Evolutionary conservation across 805 yeast genomes (phyloP).

Genomic region (Barnettozyma pratensis): DNA sequence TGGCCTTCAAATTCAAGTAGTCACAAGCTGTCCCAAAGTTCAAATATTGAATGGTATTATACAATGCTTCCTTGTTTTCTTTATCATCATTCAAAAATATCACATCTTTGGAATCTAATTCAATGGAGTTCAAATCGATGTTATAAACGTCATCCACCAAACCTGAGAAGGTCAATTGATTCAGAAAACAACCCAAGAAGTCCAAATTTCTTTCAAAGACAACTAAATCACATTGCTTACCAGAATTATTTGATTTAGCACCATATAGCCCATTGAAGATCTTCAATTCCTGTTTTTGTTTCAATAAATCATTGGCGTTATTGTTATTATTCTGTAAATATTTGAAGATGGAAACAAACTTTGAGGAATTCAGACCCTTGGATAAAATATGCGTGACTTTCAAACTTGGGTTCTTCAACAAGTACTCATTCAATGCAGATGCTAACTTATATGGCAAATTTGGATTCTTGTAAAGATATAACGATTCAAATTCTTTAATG

Average conservation of each 20-base stretch:
- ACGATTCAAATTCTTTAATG: slow-evolving; percentile 24
- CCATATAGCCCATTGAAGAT: slow-evolving; percentile 27
- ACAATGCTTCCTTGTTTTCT: slow-evolving; percentile 33
- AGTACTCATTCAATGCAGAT: slow-evolving; percentile 37
- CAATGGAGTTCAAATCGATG: slow-evolving; percentile 36
- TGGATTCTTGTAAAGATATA: slow-evolving; percentile 33
- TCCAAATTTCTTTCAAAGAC: slow-evolving; percentile 79
- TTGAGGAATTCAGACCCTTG: slow-evolving; percentile 51
- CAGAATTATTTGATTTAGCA: slow-evolving; percentile 32
- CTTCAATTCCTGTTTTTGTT: slow-evolving; percentile 25
- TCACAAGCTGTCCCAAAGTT: slow-evolving; percentile 82
- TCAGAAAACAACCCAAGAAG: slow-evolving; percentile 60
- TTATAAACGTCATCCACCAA: slow-evolving; percentile 68
- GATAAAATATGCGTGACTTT: slow-evolving; percentile 46
- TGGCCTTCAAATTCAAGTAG: slow-evolving; percentile 65
- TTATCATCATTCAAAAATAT: slow-evolving; percentile 18
- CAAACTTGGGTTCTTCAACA: slow-evolving; percentile 42
- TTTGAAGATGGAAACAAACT: slow-evolving; percentile 40
- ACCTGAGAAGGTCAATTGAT: slow-evolving; percentile 80
- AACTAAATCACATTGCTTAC: slow-evolving; percentile 61
- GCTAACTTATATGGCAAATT: slow-evolving; percentile 27
- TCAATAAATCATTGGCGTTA: slow-evolving; percentile 30
- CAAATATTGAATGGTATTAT: slow-evolving; percentile 47
- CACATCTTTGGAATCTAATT: slow-evolving; percentile 21
- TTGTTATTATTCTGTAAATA: slow-evolving; percentile 26